Base-by-base conservation (phyloP, 306 rosid species). In the Arachis hypogaea region DNA sequence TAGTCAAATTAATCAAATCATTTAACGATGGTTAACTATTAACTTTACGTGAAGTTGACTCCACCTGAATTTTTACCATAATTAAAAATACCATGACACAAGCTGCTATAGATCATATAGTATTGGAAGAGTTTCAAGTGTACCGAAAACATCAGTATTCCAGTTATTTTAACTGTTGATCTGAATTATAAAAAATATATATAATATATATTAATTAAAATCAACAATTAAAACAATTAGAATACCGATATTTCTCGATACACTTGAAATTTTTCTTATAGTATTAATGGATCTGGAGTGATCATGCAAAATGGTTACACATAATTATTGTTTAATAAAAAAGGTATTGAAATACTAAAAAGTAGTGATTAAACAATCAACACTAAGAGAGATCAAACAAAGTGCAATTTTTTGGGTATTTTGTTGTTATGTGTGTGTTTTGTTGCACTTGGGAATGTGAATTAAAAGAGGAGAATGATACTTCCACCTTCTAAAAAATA, bases 351-450 rank as follows among this genome's bases (percentile, higher is more conserved):
- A 71, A 81, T 66, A 30, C 78, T 66, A 61, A 71, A 83, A 79
- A 72, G 79, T 43, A 8, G 30, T 66, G 54, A 75, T 46, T 60
- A 79, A 78, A 46, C 46, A 83, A 76, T 57, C 33, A 42, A 78
- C 29, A 3, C 42, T 43, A 22, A 68, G 62, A 76, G 84, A 83
- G 78, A 83, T 51, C 65, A 80, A 84, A 84, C 87, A 84, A 84
- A 77, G 87, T 63, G 87, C 65, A 77, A 54, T 84, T 84, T 84
- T 83, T 80, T 72, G 84, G 81, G 81, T 83, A 55, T 78, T 83
- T 83, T 80, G 87, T 83, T 79, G 79, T 81, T 68, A 72, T 68
- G 73, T 83, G 78, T 45, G 29, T 47, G 72, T 46, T 33, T 73
- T 68, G 72, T 56, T 77, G 73, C 76, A 49, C 47, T 66, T 62